Evolutionary conservation across 179 eudicot genomes (phyloP).

Genomic region (Heliamphora pulchella): DNA sequence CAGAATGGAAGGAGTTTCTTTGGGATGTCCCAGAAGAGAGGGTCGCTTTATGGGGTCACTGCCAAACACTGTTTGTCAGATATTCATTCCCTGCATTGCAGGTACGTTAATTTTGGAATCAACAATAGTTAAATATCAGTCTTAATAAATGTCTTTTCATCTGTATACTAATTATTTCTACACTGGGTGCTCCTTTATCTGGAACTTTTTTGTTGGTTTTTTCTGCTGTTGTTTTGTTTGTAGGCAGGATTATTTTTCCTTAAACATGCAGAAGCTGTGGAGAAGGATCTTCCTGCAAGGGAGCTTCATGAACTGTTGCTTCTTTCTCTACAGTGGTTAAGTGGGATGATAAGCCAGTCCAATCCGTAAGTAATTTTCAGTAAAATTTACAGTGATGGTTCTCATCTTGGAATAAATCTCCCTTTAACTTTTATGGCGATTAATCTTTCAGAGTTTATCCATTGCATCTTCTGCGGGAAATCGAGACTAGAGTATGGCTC

Average conservation of each 20-base stretch:
- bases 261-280: constrained; percentile 87
- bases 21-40: constrained; percentile 99
- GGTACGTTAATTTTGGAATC: constrained; percentile 32
- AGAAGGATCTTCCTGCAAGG: constrained; percentile 80
- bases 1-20: constrained; percentile 95
- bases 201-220: constrained; percentile 8
- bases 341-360: constrained; percentile 73
- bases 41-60: constrained; percentile 92
- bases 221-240: constrained; percentile 18
- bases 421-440: constrained; percentile 10
- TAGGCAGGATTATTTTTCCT: constrained; percentile 90
- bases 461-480: constrained; percentile 82
- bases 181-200: neutral
- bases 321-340: constrained; percentile 89
- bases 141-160: neutral
- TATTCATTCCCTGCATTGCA: constrained; percentile 81
- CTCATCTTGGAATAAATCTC: constrained; percentile 5
- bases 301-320: constrained; percentile 84
- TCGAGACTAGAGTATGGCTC: constrained; percentile 96
- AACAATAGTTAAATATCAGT: constrained; percentile 2
- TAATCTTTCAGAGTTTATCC: constrained; percentile 58
- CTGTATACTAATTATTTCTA: neutral
- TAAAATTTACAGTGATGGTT: constrained; percentile 2
- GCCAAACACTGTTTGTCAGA: constrained; percentile 78
- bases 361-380: constrained; percentile 52